A percentile compares a stretch with the other conserved stretches of the same genome.
These are phyloP conservation scores for Babesia divergens DNA, from an alignment of 169 alveolate species.

Conservation along the genomic window DNA sequence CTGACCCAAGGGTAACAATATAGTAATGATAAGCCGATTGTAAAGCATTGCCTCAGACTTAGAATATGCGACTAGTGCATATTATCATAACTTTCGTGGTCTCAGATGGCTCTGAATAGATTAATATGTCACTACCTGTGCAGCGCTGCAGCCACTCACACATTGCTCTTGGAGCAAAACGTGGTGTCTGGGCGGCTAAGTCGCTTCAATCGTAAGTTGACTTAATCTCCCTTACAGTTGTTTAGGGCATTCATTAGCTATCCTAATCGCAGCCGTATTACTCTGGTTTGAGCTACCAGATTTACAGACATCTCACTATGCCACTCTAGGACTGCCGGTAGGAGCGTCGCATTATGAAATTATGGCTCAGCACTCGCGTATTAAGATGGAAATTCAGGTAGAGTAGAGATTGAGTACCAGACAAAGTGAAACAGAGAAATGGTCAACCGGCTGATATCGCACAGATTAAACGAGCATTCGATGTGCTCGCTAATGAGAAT, in stretches of 20 bases:
- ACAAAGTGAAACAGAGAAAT: background rate
- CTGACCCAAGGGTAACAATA: too few species aligned
- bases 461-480: slow-evolving; percentile 33
- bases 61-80: too few species aligned
- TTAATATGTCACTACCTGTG: slow-evolving; percentile 40
- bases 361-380: slow-evolving; percentile 9
- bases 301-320: background rate
- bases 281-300: slow-evolving; percentile 40
- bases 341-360: slow-evolving; percentile 39
- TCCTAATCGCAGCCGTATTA: slow-evolving; percentile 26
- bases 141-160: slow-evolving; percentile 36
- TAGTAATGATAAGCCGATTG: too few species aligned
- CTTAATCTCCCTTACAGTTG: background rate
- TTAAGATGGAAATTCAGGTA: slow-evolving; percentile 20
- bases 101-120: slow-evolving; percentile 45
- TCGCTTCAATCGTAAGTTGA: slow-evolving; percentile 19
- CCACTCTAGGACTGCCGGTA: slow-evolving; percentile 34
- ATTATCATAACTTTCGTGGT: too few species aligned
- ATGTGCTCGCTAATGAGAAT: slow-evolving; percentile 33
- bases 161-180: slow-evolving; percentile 33
- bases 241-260: slow-evolving; percentile 33
- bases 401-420: background rate
- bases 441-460: slow-evolving; percentile 24
- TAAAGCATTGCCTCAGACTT: too few species aligned
- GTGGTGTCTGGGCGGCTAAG: slow-evolving; percentile 1